These are phyloP conservation scores for Lactarius hatsudake DNA, from an alignment of 768 basidiomycete genomes.

Conservation along the genomic window DNA sequence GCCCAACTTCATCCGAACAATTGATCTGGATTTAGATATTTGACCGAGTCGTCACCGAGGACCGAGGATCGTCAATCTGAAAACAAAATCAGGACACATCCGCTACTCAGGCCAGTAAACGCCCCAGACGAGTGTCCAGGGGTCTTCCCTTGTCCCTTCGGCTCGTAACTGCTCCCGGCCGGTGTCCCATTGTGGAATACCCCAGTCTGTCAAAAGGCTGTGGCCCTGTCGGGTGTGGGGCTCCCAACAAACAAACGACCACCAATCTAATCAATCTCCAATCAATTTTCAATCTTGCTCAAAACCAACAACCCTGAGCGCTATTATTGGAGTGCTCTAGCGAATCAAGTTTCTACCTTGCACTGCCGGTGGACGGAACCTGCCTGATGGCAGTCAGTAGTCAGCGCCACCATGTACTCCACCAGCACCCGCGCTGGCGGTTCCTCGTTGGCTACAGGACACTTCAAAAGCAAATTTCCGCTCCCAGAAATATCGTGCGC, in stretches of 20 bases:
- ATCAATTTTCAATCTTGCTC: not conserved
- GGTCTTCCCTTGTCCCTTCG: slow-evolving; percentile 9
- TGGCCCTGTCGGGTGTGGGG: slow-evolving; percentile 7
- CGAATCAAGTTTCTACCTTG: not conserved
- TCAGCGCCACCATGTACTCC: not conserved
- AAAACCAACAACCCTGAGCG: slow-evolving; percentile 1
- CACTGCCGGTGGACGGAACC: not conserved
- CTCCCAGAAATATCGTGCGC: not conserved
- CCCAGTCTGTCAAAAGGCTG: not conserved
- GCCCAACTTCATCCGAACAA: not conserved
- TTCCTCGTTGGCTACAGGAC: slow-evolving; percentile 2
- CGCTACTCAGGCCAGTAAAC: slow-evolving; percentile 8
- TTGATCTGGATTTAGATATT: slow-evolving; percentile 1
- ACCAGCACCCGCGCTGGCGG: not conserved
- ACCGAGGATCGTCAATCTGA: slow-evolving; percentile 20
- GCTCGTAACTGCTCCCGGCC: slow-evolving; percentile 12
- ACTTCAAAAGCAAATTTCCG: not conserved
- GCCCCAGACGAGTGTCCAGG: slow-evolving; percentile 15
- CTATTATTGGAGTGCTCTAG: not conserved
- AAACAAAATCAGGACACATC: slow-evolving; percentile 3
- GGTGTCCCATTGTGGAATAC: not conserved
- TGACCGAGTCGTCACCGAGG: not conserved
- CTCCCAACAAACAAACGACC: slow-evolving; percentile 5
- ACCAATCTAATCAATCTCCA: slow-evolving; percentile 10
- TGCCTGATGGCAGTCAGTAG: not conserved